Base-by-base conservation (phyloP, 257 asterid genomes). In the Hygrophila difformis region DNA sequence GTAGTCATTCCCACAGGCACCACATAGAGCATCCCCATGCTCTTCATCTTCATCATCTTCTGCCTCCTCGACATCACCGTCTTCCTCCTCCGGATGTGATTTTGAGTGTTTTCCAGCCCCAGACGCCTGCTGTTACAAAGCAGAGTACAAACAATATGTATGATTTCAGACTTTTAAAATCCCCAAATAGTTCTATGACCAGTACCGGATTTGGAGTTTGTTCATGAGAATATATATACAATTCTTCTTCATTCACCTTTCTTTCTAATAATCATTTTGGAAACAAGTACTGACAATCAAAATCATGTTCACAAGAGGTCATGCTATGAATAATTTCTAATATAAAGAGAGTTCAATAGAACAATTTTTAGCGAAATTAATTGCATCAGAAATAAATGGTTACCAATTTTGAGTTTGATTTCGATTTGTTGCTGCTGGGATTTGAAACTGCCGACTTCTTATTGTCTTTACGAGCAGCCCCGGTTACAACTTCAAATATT, bases 41-140 rank as follows among this genome's bases (percentile, higher is more conserved):
- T 86, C 89, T 3, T 73, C 96, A 42, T 73, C 82, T 65, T 79
- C 80, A 75, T 12, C 85, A 1, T 78, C 81, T 0, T 79, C 89
- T 23, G 79, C 93, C 37, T 69, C 89, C 0, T 78, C 87, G 15
- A 66, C 58, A 21, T 69, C 87, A 0, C 74, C 93, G 0, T 74
- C 93, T 35, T 72, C 89, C 0, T 66, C 79, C 53, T 72, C 69
- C 7, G 70, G 64, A 39, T 46, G 72, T 15, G 73, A 31, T 66
- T 70, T 76, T 12, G 68, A 26, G 16, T 31, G 12, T 61, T 51
- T 74, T 9, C 14, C 69, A 47, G 40, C 22, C 54, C 65, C 76
- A 18, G 57, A 15, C 44, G 63, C 29, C 51, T 58, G 69, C 82
- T 65, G 65, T 48, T 28, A 56, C 51, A 39, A 44, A 51, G 59